Base-by-base conservation (phyloP, 306 rosid genomes). In the Parietaria judaica region DNA sequence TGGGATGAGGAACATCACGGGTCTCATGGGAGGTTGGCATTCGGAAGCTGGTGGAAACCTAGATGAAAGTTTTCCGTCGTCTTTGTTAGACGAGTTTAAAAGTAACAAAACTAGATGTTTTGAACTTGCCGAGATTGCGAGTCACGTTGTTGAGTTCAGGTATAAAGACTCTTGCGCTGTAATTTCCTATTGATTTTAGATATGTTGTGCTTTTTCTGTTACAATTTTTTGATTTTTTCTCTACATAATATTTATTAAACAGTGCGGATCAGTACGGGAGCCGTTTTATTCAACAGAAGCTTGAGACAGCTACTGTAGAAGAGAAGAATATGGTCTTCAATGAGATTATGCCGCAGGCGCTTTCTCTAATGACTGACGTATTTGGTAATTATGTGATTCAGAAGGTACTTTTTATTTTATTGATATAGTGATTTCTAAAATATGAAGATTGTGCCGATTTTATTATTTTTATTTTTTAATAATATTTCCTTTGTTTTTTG, bases 251-350 rank as follows among this genome's bases (percentile, higher is more conserved):
- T 46, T 23, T 46, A 46, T 2, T 8, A 52, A 78, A 67, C 82
- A 91, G 98, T 69, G 88, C 89, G 7, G 96, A 91, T 77, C 98
- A 91, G 73, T 91, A 91, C 59, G 98, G 95, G 51, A 91, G 98
- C 69, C 95, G 88, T 43, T 91, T 91, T 65, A 91, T 91, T 65
- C 98, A 91, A 41, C 97, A 90, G 72, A 90, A 90, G 73, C 95
- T 90, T 51, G 97, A 94, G 71, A 89, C 90, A 50, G 97, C 99
- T 49, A 80, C 91, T 1, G 41, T 60, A 0, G 99, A 94, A 65
- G 99, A 94, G 64, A 94, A 88, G 77, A 84, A 78, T 80, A 94
- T 86, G 94, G 94, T 94, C 70, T 94, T 79, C 74, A 81, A 78
- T 72, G 99, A 94, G 81, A 94, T 94, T 58, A 86, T 84, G 97